Base-by-base conservation (phyloP, 805 yeast genomes). In the Candida berthetii region DNA sequence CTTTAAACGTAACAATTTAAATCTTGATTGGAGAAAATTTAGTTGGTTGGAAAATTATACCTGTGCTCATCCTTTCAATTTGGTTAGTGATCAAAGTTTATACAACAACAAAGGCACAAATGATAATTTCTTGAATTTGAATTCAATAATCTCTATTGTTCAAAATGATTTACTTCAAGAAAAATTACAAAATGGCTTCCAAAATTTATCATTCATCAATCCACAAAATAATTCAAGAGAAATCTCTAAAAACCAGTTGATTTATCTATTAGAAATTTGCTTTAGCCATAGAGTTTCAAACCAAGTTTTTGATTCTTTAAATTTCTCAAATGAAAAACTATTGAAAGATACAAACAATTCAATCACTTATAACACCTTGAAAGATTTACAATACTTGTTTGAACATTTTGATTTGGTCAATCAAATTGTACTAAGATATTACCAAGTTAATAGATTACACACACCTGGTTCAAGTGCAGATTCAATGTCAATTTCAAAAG, bases 141-240 rank as follows among this genome's bases (percentile, higher is more conserved):
- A 65, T 45, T 65, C 71, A 2, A 48, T 68, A n/a, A 60, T 66
- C 3, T 60, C 70, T 1, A 58, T 68, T 33, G 38, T 69, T n/a
- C 71, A 68, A 44, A 63, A 55, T 35, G 74, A 69, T 42, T 52
- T 69, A 42, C 54, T 62, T 27, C 54, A 61, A 43, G 67, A 64
- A 39, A 65, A 61, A 44, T 45, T 68, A 7, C 48, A 48, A 29
- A 47, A 57, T 28, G 62, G 65, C 17, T 61, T 62, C 50, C 51
- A 61, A 34, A 53, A 47, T 31, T 42, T 57, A 20, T 53, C 58
- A 8, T 61, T 50, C 29, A 44, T 47, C 40, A 65, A 61, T 45
- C 62, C 60, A 19, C 40, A 34, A 9, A 53, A 50, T 38, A 42
- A 60, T 29, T 49, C 58, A 7, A 46, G 52, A 25, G 61, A 66